phyloP scores from a whole-genome alignment of 805 yeast species.

The Alloascoidea hylecoeti region DNA sequence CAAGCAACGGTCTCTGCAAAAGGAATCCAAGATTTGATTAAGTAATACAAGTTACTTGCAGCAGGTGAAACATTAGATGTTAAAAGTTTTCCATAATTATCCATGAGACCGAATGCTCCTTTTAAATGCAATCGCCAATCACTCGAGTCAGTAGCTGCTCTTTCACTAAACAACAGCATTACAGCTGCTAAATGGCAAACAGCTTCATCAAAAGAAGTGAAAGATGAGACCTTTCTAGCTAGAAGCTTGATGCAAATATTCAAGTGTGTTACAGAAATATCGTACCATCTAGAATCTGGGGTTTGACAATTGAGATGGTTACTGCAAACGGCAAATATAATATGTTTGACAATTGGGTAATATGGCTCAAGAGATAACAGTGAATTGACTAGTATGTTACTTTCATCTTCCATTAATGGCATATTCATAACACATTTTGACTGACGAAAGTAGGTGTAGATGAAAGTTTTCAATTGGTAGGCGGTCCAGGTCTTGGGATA shows the following conservation, averaged over 20 bases:
- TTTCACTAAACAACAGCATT: background rate
- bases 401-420: background rate
- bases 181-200: constrained; percentile 1
- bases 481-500: constrained; percentile 1
- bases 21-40: background rate
- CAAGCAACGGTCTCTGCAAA: constrained; percentile 1
- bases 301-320: background rate
- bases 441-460: constrained; percentile 1
- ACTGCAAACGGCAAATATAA: background rate
- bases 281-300: background rate
- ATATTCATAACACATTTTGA: background rate
- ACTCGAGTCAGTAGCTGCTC: background rate
- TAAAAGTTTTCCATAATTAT: background rate
- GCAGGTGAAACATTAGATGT: background rate
- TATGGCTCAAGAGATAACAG: background rate
- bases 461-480: constrained; percentile 1
- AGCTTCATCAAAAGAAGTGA: background rate
- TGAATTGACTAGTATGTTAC: background rate
- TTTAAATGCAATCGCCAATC: background rate
- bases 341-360: background rate
- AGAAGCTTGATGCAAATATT: background rate
- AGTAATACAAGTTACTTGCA: background rate
- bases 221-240: background rate
- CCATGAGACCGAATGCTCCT: constrained; percentile 1
- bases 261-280: background rate